phyloP scores from a whole-genome alignment of 2,329 filamentous ascomycete genomes.

The Zymoseptoria crescenta region DNA sequence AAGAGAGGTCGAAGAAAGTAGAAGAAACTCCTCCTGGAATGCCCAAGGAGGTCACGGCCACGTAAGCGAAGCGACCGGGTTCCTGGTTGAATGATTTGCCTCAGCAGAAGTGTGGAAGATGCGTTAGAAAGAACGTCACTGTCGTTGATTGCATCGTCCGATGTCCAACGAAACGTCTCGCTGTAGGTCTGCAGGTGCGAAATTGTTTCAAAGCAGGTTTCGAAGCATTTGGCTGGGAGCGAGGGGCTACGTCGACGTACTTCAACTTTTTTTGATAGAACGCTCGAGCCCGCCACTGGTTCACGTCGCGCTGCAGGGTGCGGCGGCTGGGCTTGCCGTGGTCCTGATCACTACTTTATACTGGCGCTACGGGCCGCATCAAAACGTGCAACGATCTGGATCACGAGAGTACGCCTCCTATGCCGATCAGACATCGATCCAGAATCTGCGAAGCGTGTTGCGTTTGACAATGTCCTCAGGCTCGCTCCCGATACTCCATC shows the following conservation, averaged over 20 bases:
- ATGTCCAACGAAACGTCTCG: background rate
- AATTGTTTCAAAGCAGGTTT: background rate
- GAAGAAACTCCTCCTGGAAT: background rate
- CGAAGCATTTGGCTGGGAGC: background rate
- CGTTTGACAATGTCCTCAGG: no score
- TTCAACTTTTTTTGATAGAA: slow-evolving; percentile 1
- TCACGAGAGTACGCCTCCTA: background rate
- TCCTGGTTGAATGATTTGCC: background rate
- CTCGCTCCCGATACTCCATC: background rate
- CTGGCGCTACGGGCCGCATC: background rate
- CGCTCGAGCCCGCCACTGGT: slow-evolving; percentile 4
- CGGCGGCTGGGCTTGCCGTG: background rate
- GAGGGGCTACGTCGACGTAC: background rate
- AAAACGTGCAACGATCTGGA: background rate
- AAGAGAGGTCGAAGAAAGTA: background rate
- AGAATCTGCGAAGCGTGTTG: no score
- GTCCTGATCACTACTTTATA: background rate
- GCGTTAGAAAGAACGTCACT: background rate
- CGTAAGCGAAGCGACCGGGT: background rate
- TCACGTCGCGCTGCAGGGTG: background rate
- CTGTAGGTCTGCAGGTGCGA: background rate
- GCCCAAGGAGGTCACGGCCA: background rate
- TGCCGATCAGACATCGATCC: no score
- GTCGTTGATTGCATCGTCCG: background rate
- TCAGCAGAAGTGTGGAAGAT: background rate